These are phyloP conservation scores for Alternaria atra DNA, from an alignment of 2,329 filamentous ascomycete genomes.

Conservation along the genomic window DNA sequence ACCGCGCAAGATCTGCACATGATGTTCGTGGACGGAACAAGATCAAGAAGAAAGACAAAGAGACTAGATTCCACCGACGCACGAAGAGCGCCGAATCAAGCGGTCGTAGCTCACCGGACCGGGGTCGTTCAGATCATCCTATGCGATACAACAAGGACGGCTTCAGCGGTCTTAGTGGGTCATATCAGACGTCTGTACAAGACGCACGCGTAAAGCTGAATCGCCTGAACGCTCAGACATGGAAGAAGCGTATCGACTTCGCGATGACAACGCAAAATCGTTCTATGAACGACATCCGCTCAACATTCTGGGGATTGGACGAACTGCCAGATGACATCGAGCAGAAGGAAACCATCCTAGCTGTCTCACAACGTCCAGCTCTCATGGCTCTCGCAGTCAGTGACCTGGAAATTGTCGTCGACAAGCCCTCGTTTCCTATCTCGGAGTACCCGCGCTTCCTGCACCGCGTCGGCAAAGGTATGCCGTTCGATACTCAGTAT, in stretches of 20 bases:
- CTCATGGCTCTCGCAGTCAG: conserved; percentile 82
- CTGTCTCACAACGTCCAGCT: conserved; percentile 83
- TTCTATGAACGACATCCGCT: conserved; percentile 80
- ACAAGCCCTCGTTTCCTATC: conserved; percentile 92
- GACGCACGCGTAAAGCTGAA: conserved; percentile 81
- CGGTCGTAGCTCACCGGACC: conserved; percentile 36
- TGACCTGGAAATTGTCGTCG: conserved; percentile 84
- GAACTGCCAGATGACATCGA: conserved; percentile 82
- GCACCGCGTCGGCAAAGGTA: conserved; percentile 91
- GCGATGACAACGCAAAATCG: conserved; percentile 74
- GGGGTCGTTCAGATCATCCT: conserved; percentile 55
- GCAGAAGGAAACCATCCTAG: conserved; percentile 84
- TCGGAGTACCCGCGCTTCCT: conserved; percentile 84
- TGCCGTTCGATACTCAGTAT: conserved; percentile 91
- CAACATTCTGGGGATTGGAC: conserved; percentile 82
- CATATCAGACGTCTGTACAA: conserved; percentile 74
- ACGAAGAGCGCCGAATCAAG: conserved; percentile 51
- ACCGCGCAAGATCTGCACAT: conserved; percentile 62
- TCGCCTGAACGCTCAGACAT: conserved; percentile 84
- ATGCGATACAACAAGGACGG: conserved; percentile 81
- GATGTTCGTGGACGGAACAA: conserved; percentile 52
- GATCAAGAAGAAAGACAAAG: conserved; percentile 43
- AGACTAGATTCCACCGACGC: conserved; percentile 46
- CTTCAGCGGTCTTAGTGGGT: conserved; percentile 74
- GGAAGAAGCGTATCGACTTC: conserved; percentile 89